A percentile compares a stretch with the other conserved stretches of the same genome.
Conservation (phyloP, 345 rosid genomes). For the Eutrema japonicum region DNA sequence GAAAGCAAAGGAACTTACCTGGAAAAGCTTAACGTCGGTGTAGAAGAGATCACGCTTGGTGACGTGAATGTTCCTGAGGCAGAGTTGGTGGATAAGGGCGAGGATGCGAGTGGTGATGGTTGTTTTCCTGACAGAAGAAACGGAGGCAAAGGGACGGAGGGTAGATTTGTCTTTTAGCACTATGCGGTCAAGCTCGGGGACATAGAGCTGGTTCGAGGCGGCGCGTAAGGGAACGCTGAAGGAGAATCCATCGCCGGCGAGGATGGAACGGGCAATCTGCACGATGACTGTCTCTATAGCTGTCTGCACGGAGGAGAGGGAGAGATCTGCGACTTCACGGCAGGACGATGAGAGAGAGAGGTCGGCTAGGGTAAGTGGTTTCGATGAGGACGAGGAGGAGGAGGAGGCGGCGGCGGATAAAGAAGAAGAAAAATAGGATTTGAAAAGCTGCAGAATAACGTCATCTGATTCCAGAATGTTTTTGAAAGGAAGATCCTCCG, state of each 20-base stretch:
- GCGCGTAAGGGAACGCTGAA: slow-evolving; percentile 95
- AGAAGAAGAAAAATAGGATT: slow-evolving; percentile 46
- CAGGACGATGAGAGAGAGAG: slow-evolving; percentile 72
- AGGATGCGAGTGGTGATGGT: slow-evolving; percentile 87
- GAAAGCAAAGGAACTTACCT: slow-evolving; percentile 45
- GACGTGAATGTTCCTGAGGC: slow-evolving; percentile 82
- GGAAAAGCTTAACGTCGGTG: slow-evolving; percentile 97
- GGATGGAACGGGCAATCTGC: slow-evolving; percentile 73
- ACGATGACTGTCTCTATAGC: slow-evolving; percentile 72
- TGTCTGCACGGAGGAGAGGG: slow-evolving; percentile 83
- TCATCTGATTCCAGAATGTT: slow-evolving; percentile 65
- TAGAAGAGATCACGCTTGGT: slow-evolving; percentile 98
- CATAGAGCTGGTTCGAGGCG: slow-evolving; percentile 91
- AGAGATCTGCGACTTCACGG: slow-evolving; percentile 88
- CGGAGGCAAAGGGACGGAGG: slow-evolving; percentile 82
- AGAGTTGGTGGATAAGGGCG: slow-evolving; percentile 88
- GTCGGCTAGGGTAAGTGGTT: slow-evolving; percentile 78
- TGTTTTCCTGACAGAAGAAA: slow-evolving; percentile 83
- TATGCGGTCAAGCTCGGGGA: slow-evolving; percentile 98
- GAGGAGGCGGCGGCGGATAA: slow-evolving; percentile 34
- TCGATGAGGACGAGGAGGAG: slow-evolving; percentile 55
- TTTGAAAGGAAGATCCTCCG: slow-evolving; percentile 71
- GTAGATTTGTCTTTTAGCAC: slow-evolving; percentile 93
- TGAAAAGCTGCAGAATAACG: slow-evolving; percentile 57
- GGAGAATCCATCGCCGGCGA: slow-evolving; percentile 86